Conservation (phyloP, 2,329 filamentous ascomycete species). For the Penicillium crustosum region DNA sequence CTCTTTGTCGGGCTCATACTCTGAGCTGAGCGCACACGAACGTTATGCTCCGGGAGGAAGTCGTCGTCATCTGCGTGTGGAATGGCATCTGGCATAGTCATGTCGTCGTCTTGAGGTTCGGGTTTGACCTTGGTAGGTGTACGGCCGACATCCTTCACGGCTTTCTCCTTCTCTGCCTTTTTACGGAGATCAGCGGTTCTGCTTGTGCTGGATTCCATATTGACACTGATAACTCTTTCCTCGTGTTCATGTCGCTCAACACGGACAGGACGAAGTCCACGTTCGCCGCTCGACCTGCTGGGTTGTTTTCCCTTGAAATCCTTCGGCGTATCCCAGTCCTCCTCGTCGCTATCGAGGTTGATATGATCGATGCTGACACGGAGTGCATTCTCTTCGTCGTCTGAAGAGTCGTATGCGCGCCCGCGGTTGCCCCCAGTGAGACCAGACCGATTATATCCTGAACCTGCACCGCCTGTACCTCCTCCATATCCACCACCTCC, state of each 20-base stretch:
- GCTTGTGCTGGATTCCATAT: constrained; percentile 53
- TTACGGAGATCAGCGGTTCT: constrained; percentile 45
- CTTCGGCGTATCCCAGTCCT: constrained; percentile 30
- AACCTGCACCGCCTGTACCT: constrained; percentile 28
- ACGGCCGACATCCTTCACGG: constrained; percentile 33
- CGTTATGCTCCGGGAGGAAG: constrained; percentile 35
- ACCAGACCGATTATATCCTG: constrained; percentile 30
- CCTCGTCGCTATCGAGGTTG: constrained; percentile 56
- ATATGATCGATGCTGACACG: constrained; percentile 59
- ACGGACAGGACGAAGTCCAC: constrained; percentile 53
- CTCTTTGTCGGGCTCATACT: constrained; percentile 16
- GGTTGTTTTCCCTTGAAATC: constrained; percentile 37
- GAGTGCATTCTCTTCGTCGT: constrained; percentile 49
- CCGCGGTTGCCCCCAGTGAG: constrained; percentile 26
- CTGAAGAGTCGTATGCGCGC: constrained; percentile 35
- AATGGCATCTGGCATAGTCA: constrained; percentile 36
- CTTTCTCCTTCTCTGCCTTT: constrained; percentile 35
- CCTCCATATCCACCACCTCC: constrained; percentile 31
- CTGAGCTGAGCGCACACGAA: constrained; percentile 32
- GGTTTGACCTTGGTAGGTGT: constrained; percentile 46
- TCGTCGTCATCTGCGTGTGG: constrained; percentile 36
- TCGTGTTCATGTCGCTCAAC: constrained; percentile 57
- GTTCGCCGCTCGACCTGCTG: constrained; percentile 23
- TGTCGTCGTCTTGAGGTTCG: constrained; percentile 54
- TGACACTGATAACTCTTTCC: constrained; percentile 55